These are phyloP conservation scores for Ceratocystis eucalypticola DNA, from an alignment of 2,329 filamentous ascomycete species.

Conservation along the genomic window DNA sequence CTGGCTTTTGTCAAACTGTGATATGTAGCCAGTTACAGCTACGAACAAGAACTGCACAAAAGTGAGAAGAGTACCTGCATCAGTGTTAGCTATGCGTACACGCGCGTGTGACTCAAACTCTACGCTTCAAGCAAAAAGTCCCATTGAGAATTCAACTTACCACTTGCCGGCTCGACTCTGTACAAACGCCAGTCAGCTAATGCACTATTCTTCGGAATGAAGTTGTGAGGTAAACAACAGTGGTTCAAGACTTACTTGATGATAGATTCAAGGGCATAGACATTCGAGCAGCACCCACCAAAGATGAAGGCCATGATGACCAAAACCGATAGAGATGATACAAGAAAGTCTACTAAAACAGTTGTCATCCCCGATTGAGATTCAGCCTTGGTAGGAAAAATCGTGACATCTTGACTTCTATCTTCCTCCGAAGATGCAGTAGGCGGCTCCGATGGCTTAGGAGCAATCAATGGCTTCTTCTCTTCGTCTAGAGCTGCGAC, in stretches of 20 bases:
- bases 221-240: not conserved
- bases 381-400: not conserved
- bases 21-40: conserved; percentile 60
- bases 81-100: conserved; percentile 19
- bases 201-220: not conserved
- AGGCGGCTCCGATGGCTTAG: not conserved
- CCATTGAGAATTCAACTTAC: conserved; percentile 32
- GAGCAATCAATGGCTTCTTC: conserved; percentile 1
- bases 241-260: conserved; percentile 56
- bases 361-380: not conserved
- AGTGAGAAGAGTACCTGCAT: conserved; percentile 62
- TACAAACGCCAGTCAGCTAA: not conserved
- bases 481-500: not conserved
- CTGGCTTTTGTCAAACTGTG: conserved; percentile 54
- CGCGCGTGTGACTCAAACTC: not conserved
- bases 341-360: conserved; percentile 4
- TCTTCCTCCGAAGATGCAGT: not conserved
- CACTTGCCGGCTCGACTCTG: conserved; percentile 72
- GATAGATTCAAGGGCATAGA: conserved; percentile 92
- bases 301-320: conserved; percentile 65
- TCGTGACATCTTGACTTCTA: not conserved
- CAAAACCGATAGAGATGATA: conserved; percentile 38
- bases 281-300: conserved; percentile 89
- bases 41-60: conserved; percentile 85
- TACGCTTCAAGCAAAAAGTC: not conserved